A percentile compares a stretch with the other conserved stretches of the same genome.
These are phyloP conservation scores for Aphanoascus verrucosus DNA, from an alignment of 2,329 filamentous ascomycete genomes.

Conservation along the genomic window DNA sequence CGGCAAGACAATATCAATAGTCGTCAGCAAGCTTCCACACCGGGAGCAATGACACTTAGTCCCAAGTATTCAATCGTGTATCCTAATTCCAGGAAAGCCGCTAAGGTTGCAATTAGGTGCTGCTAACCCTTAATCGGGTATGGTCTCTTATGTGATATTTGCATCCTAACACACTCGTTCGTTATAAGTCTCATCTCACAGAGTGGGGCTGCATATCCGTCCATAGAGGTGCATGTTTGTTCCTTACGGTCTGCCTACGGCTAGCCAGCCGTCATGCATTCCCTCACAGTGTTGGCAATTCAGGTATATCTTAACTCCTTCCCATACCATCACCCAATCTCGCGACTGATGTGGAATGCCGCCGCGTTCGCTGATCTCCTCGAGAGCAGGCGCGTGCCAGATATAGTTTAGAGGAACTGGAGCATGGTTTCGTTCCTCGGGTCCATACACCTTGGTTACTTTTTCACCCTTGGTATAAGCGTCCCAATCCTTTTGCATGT, in stretches of 20 bases:
- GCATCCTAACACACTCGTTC: too few relatives aligned
- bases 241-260: not conserved
- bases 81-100: too few relatives aligned
- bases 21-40: too few relatives aligned
- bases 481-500: conserved; percentile 33
- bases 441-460: conserved; percentile 30
- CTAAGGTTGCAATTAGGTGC: too few relatives aligned
- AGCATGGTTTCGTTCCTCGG: conserved; percentile 22
- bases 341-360: conserved; percentile 28
- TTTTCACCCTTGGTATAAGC: conserved; percentile 30
- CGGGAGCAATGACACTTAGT: too few relatives aligned
- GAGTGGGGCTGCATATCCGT: too few relatives aligned
- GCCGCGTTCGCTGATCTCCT: conserved; percentile 24
- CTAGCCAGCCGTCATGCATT: conserved; percentile 10
- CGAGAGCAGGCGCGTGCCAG: conserved; percentile 31
- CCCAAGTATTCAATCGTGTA: too few relatives aligned
- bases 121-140: too few relatives aligned
- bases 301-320: conserved; percentile 28
- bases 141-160: too few relatives aligned
- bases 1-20: too few relatives aligned
- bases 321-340: conserved; percentile 24
- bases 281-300: conserved; percentile 26
- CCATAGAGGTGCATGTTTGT: not conserved
- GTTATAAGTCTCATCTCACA: too few relatives aligned
- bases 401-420: conserved; percentile 25